A percentile compares a stretch with the other conserved stretches of the same genome.
Conservation (phyloP, 2,329 filamentous ascomycete species). For the Metarhizium robertsii region DNA sequence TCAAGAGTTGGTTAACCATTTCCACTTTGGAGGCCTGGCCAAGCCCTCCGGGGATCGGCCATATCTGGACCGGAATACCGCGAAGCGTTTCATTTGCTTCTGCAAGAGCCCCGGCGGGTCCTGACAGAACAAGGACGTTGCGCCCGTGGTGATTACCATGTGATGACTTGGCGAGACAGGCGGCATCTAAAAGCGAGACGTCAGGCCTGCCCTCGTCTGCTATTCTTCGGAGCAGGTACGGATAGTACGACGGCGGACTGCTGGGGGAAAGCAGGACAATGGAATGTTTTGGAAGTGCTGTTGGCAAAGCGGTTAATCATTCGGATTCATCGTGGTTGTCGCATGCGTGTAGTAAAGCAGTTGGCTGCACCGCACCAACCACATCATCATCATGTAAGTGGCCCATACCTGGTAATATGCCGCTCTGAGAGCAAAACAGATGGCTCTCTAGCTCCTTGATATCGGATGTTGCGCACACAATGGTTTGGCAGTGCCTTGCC, state of each 20-base stretch:
- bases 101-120: neutral
- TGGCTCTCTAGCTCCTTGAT: constrained; percentile 2
- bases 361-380: no score
- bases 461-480: constrained; percentile 5
- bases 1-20: constrained; percentile 43
- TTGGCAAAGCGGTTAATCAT: neutral
- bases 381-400: neutral
- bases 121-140: neutral
- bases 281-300: neutral
- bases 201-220: neutral
- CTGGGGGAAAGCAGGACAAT: neutral
- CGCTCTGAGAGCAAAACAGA: neutral
- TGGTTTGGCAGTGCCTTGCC: neutral
- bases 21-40: constrained; percentile 45
- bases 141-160: neutral
- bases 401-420: neutral
- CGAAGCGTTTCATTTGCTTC: neutral
- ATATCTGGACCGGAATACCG: neutral
- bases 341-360: no score
- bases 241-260: neutral
- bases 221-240: neutral
- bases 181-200: neutral
- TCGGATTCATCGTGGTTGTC: neutral
- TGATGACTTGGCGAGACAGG: neutral
- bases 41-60: constrained; percentile 29